These are phyloP conservation scores for Eucalyptus curtisii DNA, from an alignment of 345 rosid genomes.

Conservation along the genomic window DNA sequence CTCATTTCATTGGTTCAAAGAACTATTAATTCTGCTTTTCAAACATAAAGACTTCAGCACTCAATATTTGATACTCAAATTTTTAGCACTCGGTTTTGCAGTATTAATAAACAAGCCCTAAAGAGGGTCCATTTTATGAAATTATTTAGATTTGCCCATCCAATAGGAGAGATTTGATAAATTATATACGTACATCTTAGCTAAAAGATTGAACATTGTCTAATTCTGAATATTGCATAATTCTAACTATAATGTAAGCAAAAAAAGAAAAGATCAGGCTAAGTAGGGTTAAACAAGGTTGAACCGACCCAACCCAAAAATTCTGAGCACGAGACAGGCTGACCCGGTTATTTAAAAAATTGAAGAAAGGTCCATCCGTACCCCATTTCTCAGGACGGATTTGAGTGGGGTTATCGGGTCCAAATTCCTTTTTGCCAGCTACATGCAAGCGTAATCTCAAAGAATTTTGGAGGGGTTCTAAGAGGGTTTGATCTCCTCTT, in stretches of 20 bases:
- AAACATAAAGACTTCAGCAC: neutral
- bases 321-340: neutral
- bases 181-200: neutral
- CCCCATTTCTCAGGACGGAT: neutral
- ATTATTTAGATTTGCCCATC: neutral
- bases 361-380: neutral
- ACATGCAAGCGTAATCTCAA: neutral
- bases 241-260: neutral
- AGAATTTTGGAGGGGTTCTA: neutral
- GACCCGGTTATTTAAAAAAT: neutral
- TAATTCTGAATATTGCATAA: neutral
- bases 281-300: neutral
- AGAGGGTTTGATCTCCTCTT: neutral
- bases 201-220: neutral
- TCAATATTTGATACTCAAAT: neutral
- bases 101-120: neutral
- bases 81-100: neutral
- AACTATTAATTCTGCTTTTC: no score
- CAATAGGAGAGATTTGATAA: neutral
- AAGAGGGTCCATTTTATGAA: neutral
- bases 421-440: no score
- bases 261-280: neutral
- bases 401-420: neutral
- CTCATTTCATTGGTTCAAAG: neutral
- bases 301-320: neutral